Base-by-base conservation (phyloP, 495 filamentous ascomycete genomes). In the Penicillium robsamsonii region DNA sequence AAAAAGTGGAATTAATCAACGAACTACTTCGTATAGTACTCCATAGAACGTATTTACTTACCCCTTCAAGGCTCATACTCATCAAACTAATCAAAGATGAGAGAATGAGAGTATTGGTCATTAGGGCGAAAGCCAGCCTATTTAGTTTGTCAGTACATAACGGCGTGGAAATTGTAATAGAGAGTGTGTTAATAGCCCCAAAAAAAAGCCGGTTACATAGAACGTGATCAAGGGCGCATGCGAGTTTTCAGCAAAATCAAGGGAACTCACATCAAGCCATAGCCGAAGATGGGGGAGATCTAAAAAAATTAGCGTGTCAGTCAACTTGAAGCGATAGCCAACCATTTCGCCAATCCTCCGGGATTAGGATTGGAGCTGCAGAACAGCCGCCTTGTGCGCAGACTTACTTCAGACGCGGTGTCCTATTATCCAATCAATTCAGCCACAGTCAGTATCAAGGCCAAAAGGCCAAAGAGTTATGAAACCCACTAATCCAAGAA, bases 51-150 rank as follows among this genome's bases (percentile, higher is more conserved):
- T 33, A 3, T 48, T 37, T 25, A 76, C 87, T 76, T 68, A 97
- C 91, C 67, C 89, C 90, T 40, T 86, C 89, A 61, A 96, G 84
- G 66, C 85, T 91, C 77, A 95, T 92, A 61, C 89, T 93, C 59
- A 97, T 84, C 72, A 97, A 84, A 79, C 89, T 91, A 53, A 96
- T 94, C 55, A 96, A 77, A 15, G 89, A 93, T 38, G 92, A 94
- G 60, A 95, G 87, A n/a, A 97, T 79, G 13, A 96, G 79, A 53
- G 96, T 91, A 60, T 93, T 95, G 58, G 89, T 95, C 69, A 97
- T 79, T 31, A 81, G 88, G 30, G 96, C 83, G 65, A 96, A 96
- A 61, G 91, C 79, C 35, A 88, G 67, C 83, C 79, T 80, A 55
- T 40, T 22, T 22, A 1, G 22, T 22, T 22, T 22, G 22, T 22